These are phyloP conservation scores for Beta macrorhiza DNA, from an alignment of 179 eudicot species.

Conservation along the genomic window DNA sequence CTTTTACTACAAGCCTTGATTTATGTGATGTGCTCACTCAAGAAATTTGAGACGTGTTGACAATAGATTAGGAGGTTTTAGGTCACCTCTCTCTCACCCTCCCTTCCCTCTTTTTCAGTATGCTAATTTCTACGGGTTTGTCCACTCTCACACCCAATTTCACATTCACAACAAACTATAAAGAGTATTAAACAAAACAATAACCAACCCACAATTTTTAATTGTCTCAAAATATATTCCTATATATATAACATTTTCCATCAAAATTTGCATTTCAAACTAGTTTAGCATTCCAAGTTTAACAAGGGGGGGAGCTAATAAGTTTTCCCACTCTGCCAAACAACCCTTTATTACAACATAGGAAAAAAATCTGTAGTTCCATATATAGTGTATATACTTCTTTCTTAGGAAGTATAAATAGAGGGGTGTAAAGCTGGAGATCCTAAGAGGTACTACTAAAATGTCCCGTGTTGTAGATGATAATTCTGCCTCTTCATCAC, in stretches of 20 bases:
- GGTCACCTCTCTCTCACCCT: constrained; percentile 62
- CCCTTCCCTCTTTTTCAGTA: constrained; percentile 22
- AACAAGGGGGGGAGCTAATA: neutral
- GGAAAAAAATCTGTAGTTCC: neutral
- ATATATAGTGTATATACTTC: neutral
- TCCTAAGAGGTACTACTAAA: constrained; percentile 22
- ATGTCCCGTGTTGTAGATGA: constrained; percentile 67
- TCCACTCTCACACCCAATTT: constrained; percentile 23
- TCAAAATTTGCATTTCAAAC: constrained; percentile 13
- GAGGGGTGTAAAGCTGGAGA: constrained; percentile 19
- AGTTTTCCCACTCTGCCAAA: neutral
- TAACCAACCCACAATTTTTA: neutral
- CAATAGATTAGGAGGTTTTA: constrained; percentile 54
- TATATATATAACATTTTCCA: constrained; percentile 12
- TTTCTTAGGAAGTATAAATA: neutral
- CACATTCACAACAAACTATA: constrained; percentile 24
- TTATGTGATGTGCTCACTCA: constrained; percentile 23
- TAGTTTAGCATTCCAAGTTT: constrained; percentile 8
- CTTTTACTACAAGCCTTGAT: constrained; percentile 14
- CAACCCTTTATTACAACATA: neutral
- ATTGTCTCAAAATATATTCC: neutral
- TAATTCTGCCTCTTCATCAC: constrained; percentile 34
- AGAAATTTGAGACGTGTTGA: constrained; percentile 50
- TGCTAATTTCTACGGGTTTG: constrained; percentile 3
- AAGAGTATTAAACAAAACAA: neutral